These are phyloP conservation scores for Murraya paniculata DNA, from an alignment of 345 rosid species.

Conservation along the genomic window DNA sequence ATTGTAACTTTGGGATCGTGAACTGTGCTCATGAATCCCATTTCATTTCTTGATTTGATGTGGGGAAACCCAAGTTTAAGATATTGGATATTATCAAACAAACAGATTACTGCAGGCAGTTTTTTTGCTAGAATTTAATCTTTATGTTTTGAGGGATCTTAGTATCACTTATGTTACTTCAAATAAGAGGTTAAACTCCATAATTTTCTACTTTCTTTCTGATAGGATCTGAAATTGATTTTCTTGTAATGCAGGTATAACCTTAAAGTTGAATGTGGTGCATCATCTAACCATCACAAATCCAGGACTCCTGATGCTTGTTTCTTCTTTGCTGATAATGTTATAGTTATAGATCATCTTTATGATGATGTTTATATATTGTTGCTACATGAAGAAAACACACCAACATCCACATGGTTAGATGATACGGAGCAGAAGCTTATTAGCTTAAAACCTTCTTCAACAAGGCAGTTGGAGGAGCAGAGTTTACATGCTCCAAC, in stretches of 20 bases:
- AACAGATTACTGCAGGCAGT: background rate
- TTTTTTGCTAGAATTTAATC: background rate
- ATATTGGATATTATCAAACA: background rate
- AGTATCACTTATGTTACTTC: background rate
- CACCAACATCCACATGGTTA: slow-evolving; percentile 45
- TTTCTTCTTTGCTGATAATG: slow-evolving; percentile 77
- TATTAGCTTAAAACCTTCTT: slow-evolving; percentile 35
- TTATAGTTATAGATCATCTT: slow-evolving; percentile 71
- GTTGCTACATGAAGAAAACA: slow-evolving; percentile 50
- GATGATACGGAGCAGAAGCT: slow-evolving; percentile 68
- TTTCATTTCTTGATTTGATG: background rate
- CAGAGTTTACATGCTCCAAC: slow-evolving; percentile 23
- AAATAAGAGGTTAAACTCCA: background rate
- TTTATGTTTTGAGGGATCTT: background rate
- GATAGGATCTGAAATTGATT: slow-evolving; percentile 1
- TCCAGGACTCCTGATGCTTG: slow-evolving; percentile 92
- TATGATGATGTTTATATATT: slow-evolving; percentile 68
- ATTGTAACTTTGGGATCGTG: background rate
- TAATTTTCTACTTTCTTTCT: background rate
- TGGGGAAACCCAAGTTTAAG: background rate
- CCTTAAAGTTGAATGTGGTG: slow-evolving; percentile 93
- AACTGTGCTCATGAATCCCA: background rate
- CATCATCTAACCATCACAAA: slow-evolving; percentile 59
- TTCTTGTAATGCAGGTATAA: slow-evolving; percentile 53
- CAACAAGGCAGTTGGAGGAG: slow-evolving; percentile 22